These are phyloP conservation scores for Linderina pennispora DNA, from an alignment of 192 early-diverging fungal species.

Conservation along the genomic window DNA sequence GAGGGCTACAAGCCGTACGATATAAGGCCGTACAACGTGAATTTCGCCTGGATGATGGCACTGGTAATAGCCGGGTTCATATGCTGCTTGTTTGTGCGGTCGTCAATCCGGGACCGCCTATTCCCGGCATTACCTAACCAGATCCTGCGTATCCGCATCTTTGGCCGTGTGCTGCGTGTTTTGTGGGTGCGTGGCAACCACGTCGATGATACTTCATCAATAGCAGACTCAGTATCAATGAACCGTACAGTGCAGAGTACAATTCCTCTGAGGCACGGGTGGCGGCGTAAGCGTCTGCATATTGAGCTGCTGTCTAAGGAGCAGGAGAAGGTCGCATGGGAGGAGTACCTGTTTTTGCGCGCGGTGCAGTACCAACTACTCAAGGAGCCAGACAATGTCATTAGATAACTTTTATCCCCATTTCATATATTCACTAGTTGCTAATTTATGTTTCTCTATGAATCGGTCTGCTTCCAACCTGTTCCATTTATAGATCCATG, in stretches of 20 bases:
- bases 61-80: constrained; percentile 51
- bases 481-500: too few relatives aligned
- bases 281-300: constrained; percentile 3
- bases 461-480: too few relatives aligned
- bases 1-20: constrained; percentile 44
- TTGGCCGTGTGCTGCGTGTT: constrained; percentile 55
- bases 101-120: constrained; percentile 60
- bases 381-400: too few relatives aligned
- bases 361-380: constrained; percentile 28
- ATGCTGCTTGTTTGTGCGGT: constrained; percentile 53
- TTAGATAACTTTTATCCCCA: too few relatives aligned
- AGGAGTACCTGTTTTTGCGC: constrained; percentile 42
- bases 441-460: too few relatives aligned
- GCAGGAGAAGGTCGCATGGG: constrained; percentile 40
- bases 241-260: constrained; percentile 1
- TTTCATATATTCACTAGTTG: too few relatives aligned
- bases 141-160: constrained; percentile 52
- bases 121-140: constrained; percentile 57
- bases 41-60: constrained; percentile 67
- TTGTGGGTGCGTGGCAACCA: constrained; percentile 11
- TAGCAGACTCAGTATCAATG: too few relatives aligned
- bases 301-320: constrained; percentile 32
- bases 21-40: constrained; percentile 46
- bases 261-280: constrained; percentile 1
- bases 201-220: too few relatives aligned